Percentiles rank a stretch among this genome's conserved stretches.
Evolutionary conservation across 148 eudicot genomes (phyloP).

Genomic region (Chenopodium berlandieri): DNA sequence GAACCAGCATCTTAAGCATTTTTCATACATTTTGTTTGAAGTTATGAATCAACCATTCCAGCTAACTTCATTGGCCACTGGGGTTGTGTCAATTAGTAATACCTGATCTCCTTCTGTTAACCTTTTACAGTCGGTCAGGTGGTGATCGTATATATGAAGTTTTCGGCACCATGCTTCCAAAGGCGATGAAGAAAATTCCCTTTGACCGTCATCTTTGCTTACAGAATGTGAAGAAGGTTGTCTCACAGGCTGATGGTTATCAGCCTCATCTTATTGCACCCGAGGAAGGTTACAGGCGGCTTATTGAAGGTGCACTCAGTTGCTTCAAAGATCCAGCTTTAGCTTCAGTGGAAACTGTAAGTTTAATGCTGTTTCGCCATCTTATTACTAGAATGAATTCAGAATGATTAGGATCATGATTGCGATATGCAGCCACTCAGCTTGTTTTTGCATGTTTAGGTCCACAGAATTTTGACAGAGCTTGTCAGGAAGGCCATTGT

Average conservation of each 20-base stretch:
- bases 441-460: constrained; percentile 35
- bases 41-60: too few relatives aligned
- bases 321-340: constrained; percentile 69
- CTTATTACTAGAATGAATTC: neutral
- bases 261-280: constrained; percentile 87
- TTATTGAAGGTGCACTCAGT: constrained; percentile 64
- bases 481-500: constrained; percentile 67
- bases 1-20: too few relatives aligned
- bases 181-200: constrained; percentile 65
- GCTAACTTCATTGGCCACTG: too few relatives aligned
- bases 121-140: constrained; percentile 59
- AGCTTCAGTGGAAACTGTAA: constrained; percentile 82
- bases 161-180: constrained; percentile 69
- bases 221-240: constrained; percentile 60
- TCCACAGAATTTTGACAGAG: constrained; percentile 65
- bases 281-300: constrained; percentile 81
- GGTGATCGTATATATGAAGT: constrained; percentile 67
- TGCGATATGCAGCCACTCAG: too few relatives aligned
- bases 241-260: constrained; percentile 85
- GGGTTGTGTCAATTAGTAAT: neutral
- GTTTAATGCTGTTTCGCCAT: constrained; percentile 17
- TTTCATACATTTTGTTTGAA: too few relatives aligned
- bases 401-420: neutral
- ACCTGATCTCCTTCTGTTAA: neutral
- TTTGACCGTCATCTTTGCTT: constrained; percentile 65